Percentiles rank a stretch among this genome's conserved stretches.
phyloP scores from a whole-genome alignment of 495 filamentous ascomycete species.

The Emericellopsis terricola region DNA sequence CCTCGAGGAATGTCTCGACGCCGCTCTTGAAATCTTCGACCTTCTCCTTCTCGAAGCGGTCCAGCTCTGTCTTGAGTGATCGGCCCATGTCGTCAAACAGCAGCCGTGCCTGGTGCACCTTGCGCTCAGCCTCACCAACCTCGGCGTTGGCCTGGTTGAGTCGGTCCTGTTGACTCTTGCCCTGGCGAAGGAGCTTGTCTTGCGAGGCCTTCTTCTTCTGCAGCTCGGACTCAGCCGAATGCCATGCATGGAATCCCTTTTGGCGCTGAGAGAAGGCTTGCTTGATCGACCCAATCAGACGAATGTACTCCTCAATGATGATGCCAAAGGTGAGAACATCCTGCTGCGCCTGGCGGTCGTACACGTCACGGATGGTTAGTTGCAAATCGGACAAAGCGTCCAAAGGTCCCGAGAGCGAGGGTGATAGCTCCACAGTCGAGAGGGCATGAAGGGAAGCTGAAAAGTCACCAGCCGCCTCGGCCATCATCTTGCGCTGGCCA shows the following conservation, averaged over 20 bases:
- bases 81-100: slow-evolving; percentile 96
- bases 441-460: slow-evolving; percentile 79
- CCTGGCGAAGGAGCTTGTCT: slow-evolving; percentile 84
- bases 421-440: slow-evolving; percentile 72
- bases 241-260: slow-evolving; percentile 88
- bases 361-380: slow-evolving; percentile 81
- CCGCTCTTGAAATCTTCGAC: slow-evolving; percentile 98
- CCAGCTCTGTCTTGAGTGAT: slow-evolving; percentile 76
- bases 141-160: slow-evolving; percentile 82
- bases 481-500: slow-evolving; percentile 72
- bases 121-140: slow-evolving; percentile 80
- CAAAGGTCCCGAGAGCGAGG: slow-evolving; percentile 72
- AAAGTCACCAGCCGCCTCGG: slow-evolving; percentile 87
- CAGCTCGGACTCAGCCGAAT: slow-evolving; percentile 71
- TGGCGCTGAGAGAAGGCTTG: slow-evolving; percentile 81
- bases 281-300: slow-evolving; percentile 84
- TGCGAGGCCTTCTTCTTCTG: slow-evolving; percentile 70
- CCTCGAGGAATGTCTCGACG: slow-evolving; percentile 92
- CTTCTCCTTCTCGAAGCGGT: slow-evolving; percentile 91
- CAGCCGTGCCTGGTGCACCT: slow-evolving; percentile 76
- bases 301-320: slow-evolving; percentile 95
- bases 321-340: slow-evolving; percentile 92
- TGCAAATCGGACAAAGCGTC: slow-evolving; percentile 86
- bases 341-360: slow-evolving; percentile 92
- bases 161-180: slow-evolving; percentile 86